A percentile compares a stretch with the other conserved stretches of the same genome.
Conservation (phyloP, 495 filamentous ascomycete genomes). For the Chaetomium fimeti region DNA sequence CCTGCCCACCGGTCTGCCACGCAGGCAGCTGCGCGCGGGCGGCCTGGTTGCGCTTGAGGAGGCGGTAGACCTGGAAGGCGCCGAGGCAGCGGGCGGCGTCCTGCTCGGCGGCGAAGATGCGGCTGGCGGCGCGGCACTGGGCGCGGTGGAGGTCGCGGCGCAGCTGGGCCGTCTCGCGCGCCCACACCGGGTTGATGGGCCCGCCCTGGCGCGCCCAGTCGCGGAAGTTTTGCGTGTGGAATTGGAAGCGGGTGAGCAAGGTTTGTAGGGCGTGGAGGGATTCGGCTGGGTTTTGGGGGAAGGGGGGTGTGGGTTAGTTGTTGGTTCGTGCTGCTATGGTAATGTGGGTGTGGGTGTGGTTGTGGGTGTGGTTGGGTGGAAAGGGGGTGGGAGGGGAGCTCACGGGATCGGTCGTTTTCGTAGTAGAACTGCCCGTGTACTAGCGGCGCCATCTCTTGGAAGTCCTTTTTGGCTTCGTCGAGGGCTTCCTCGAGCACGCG, state of each 20-base stretch:
- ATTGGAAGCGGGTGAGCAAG: constrained; percentile 40
- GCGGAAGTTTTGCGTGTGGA: constrained; percentile 43
- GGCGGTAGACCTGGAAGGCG: constrained; percentile 45
- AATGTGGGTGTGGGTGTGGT: neutral
- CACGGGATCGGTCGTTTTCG: constrained; percentile 49
- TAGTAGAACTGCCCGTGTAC: constrained; percentile 51
- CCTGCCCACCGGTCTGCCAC: neutral
- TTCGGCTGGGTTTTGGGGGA: constrained; percentile 32
- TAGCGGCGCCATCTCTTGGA: constrained; percentile 48
- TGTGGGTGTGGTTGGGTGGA: neutral
- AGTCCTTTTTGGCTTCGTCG: constrained; percentile 53
- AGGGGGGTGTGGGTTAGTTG: neutral
- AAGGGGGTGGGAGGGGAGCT: constrained; percentile 12
- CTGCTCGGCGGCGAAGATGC: constrained; percentile 45
- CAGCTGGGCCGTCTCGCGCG: constrained; percentile 42
- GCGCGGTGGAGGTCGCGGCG: constrained; percentile 46
- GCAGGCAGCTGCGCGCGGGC: constrained; percentile 13
- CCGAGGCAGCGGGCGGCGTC: constrained; percentile 43
- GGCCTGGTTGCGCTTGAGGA: constrained; percentile 34
- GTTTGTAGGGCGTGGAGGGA: constrained; percentile 45
- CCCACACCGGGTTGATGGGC: constrained; percentile 48
- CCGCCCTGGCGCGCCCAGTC: constrained; percentile 47
- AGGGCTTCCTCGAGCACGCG: constrained; percentile 48
- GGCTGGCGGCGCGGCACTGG: constrained; percentile 48
- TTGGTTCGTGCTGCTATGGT: constrained; percentile 1